Percentiles rank a stretch among this genome's conserved stretches.
These are phyloP conservation scores for Borealophlyctis nickersoniae DNA, from an alignment of 192 early-diverging fungal species.

Conservation along the genomic window DNA sequence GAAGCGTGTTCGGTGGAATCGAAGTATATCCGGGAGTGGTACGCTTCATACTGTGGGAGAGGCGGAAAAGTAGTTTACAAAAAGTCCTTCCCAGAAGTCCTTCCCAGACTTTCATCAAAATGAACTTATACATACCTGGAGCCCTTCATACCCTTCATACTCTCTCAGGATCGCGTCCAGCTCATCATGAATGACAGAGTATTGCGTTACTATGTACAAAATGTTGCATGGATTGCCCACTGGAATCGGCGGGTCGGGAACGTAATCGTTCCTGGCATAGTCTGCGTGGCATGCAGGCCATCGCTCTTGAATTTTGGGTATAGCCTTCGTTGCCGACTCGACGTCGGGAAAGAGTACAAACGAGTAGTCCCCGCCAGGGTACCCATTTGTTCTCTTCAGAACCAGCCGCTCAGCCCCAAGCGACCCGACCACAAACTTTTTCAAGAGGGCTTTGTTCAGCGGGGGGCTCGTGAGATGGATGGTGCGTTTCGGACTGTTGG, in stretches of 20 bases:
- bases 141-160: not conserved
- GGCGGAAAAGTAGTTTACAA: too few relatives aligned
- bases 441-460: slow-evolving; percentile 5
- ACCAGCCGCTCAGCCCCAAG: slow-evolving; percentile 11
- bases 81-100: too few relatives aligned
- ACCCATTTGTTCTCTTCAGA: not conserved
- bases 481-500: slow-evolving; percentile 1
- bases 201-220: not conserved
- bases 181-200: not conserved
- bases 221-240: not conserved
- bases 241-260: not conserved
- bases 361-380: slow-evolving; percentile 20
- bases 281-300: slow-evolving; percentile 15
- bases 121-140: too few relatives aligned
- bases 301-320: slow-evolving; percentile 16
- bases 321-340: slow-evolving; percentile 8
- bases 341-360: slow-evolving; percentile 14
- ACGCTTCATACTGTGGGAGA: too few relatives aligned
- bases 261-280: slow-evolving; percentile 8
- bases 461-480: slow-evolving; percentile 22
- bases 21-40: too few relatives aligned
- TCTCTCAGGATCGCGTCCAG: slow-evolving; percentile 2
- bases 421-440: slow-evolving; percentile 4
- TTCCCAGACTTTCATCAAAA: too few relatives aligned
- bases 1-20: too few relatives aligned